Percentiles rank a stretch among this genome's conserved stretches.
These are phyloP conservation scores for Castanea sativa DNA, from an alignment of 306 rosid genomes.

Conservation along the genomic window DNA sequence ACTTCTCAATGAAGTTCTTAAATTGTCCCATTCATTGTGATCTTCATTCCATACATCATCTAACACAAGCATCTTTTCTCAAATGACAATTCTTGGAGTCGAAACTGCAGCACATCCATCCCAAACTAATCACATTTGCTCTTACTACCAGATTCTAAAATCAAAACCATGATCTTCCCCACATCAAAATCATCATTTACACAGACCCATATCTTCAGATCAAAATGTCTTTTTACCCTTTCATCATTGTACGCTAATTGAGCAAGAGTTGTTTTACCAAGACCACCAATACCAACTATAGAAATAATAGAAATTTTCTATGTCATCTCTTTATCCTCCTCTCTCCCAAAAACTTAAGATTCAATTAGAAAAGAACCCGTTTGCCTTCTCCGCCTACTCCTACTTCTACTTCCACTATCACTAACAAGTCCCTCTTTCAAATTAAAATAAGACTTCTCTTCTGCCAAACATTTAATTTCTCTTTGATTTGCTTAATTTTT, in stretches of 20 bases:
- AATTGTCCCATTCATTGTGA: constrained; percentile 5
- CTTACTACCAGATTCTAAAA: background rate
- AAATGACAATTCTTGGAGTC: background rate
- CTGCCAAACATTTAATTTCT: no score
- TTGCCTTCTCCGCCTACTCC: no score
- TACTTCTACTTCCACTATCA: no score
- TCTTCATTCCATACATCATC: constrained; percentile 25
- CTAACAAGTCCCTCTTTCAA: no score
- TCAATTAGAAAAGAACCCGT: no score
- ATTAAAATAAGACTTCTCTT: no score
- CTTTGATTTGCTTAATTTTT: no score
- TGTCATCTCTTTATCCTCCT: no score
- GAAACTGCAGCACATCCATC: no score
- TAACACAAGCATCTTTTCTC: constrained; percentile 5
- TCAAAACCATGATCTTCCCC: background rate
- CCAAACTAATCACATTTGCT: background rate
- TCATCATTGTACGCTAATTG: background rate
- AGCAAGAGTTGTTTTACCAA: constrained; percentile 14
- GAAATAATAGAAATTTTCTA: background rate
- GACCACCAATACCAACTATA: constrained; percentile 9
- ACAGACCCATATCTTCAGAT: constrained; percentile 8
- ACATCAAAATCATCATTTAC: constrained; percentile 1
- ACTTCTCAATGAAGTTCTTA: background rate
- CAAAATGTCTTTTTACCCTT: background rate
- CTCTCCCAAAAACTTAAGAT: no score